Percentiles rank a stretch among this genome's conserved stretches.
Conservation (phyloP, 2,329 filamentous ascomycete species). For the Pseudocercospora macadamiae region DNA sequence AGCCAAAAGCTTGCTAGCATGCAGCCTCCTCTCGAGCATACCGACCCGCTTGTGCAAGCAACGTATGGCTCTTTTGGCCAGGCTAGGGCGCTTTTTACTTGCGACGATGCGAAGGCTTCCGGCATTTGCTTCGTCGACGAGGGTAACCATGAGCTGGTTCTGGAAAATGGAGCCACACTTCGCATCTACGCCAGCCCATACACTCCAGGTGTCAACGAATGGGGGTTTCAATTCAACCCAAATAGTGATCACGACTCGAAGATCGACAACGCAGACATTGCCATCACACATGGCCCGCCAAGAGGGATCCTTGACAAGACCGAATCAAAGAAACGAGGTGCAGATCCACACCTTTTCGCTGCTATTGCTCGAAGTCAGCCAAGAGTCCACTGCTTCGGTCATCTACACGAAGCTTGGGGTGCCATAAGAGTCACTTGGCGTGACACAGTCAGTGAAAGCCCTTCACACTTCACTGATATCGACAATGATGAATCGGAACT, state of each 20-base stretch:
- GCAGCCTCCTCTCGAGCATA: not conserved
- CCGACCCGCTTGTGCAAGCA: conserved; percentile 4
- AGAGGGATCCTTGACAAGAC: conserved; percentile 53
- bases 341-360: conserved; percentile 58
- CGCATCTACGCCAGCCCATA: conserved; percentile 59
- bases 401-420: conserved; percentile 62
- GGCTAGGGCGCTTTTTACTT: conserved; percentile 25
- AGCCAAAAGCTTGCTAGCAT: conserved; percentile 15
- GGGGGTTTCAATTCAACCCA: conserved; percentile 57
- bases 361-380: conserved; percentile 57
- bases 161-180: conserved; percentile 54
- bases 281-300: conserved; percentile 66
- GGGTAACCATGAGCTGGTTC: conserved; percentile 50
- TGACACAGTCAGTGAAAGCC: conserved; percentile 24
- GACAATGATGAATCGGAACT: conserved; percentile 46
- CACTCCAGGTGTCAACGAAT: conserved; percentile 55
- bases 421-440: conserved; percentile 47
- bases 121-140: conserved; percentile 62
- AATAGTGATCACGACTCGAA: conserved; percentile 48
- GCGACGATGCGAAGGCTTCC: conserved; percentile 41
- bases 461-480: conserved; percentile 50
- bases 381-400: conserved; percentile 63
- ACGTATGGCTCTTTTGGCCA: conserved; percentile 20
- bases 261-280: conserved; percentile 53
- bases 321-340: conserved; percentile 44